A percentile compares a stretch with the other conserved stretches of the same genome.
phyloP scores from a whole-genome alignment of 306 rosid species.

The Albizia julibrissin region DNA sequence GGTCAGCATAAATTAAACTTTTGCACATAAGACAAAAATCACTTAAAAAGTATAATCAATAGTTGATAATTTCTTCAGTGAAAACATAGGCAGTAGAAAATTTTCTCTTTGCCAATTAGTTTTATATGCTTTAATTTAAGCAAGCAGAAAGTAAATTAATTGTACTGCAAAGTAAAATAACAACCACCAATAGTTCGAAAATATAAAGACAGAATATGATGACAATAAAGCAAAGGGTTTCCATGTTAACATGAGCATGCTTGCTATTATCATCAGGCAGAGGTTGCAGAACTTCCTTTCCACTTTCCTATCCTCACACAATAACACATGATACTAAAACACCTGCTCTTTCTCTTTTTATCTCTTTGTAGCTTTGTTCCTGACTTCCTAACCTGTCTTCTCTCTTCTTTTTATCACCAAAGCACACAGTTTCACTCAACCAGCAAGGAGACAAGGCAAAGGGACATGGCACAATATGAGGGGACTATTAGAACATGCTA shows the following conservation, averaged over 20 bases:
- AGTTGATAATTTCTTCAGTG: slow-evolving; percentile 1
- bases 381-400: neutral
- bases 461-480: neutral
- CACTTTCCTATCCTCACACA: neutral
- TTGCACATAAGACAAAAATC: slow-evolving; percentile 36
- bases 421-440: neutral
- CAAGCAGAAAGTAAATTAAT: slow-evolving; percentile 13
- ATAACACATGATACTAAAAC: neutral
- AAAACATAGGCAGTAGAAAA: slow-evolving; percentile 22
- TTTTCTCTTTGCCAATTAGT: neutral
- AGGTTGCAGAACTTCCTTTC: neutral
- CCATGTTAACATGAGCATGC: neutral
- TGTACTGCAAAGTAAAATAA: neutral
- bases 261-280: slow-evolving; percentile 3
- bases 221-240: neutral
- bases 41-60: slow-evolving; percentile 12
- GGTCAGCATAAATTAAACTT: slow-evolving; percentile 48
- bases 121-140: slow-evolving; percentile 1
- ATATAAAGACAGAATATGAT: neutral
- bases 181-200: slow-evolving; percentile 2
- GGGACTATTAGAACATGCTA: neutral
- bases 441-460: neutral
- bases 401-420: neutral
- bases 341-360: neutral
- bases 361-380: neutral